A percentile compares a stretch with the other conserved stretches of the same genome.
These are phyloP conservation scores for Flueggea neowawraea DNA, from an alignment of 441 rosid species.

Conservation along the genomic window DNA sequence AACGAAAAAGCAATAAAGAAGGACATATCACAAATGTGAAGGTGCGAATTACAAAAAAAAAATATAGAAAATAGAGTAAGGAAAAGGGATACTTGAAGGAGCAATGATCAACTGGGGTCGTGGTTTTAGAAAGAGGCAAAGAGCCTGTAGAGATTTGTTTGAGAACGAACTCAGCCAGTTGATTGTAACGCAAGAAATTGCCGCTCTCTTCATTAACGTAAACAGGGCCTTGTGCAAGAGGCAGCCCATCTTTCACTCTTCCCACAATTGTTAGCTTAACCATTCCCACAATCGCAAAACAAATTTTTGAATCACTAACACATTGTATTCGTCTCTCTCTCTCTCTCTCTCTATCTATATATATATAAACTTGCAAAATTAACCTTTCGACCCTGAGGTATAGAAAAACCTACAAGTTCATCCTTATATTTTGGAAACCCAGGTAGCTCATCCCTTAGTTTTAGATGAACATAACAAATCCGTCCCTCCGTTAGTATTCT, in stretches of 20 bases:
- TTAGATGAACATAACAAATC: too few species aligned
- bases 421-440: too few species aligned
- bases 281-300: slow-evolving; percentile 17
- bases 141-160: slow-evolving; percentile 41
- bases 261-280: slow-evolving; percentile 55
- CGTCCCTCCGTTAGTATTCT: too few species aligned
- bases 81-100: slow-evolving; percentile 45
- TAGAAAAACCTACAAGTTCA: too few species aligned
- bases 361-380: neutral
- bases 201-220: slow-evolving; percentile 18
- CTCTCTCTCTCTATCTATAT: too few species aligned
- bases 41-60: neutral
- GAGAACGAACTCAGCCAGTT: slow-evolving; percentile 46
- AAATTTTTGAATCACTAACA: neutral
- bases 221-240: slow-evolving; percentile 41
- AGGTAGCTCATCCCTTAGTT: too few species aligned
- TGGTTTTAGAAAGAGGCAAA: slow-evolving; percentile 38
- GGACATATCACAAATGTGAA: too few species aligned
- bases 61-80: neutral
- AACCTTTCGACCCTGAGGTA: too few species aligned
- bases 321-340: neutral
- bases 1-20: too few species aligned
- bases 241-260: slow-evolving; percentile 47
- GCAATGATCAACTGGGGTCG: slow-evolving; percentile 39
- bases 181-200: slow-evolving; percentile 38